These are phyloP conservation scores for Psilocybe subaeruginosa DNA, from an alignment of 768 basidiomycete genomes.

Conservation along the genomic window DNA sequence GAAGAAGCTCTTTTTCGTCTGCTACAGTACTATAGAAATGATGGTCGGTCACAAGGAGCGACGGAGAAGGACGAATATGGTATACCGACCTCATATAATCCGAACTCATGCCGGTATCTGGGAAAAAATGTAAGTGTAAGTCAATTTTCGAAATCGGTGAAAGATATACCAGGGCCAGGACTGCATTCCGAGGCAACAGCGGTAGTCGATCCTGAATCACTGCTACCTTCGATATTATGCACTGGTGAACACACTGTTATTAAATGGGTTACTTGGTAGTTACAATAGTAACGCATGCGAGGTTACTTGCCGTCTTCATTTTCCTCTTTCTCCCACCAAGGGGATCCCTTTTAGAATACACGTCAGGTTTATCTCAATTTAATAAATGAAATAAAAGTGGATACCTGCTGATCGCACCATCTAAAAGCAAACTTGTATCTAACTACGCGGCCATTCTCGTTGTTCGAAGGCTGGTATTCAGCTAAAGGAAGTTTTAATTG, in stretches of 20 bases:
- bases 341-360: conserved; percentile 36
- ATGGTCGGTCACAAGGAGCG: too few relatives aligned
- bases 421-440: conserved; percentile 85
- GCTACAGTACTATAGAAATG: too few relatives aligned
- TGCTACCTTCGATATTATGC: neutral
- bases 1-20: too few relatives aligned
- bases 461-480: conserved; percentile 59
- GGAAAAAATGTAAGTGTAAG: neutral
- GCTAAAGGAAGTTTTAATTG: conserved; percentile 37
- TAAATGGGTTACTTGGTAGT: too few relatives aligned
- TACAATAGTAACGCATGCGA: too few relatives aligned
- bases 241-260: too few relatives aligned
- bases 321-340: conserved; percentile 42
- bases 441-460: conserved; percentile 56
- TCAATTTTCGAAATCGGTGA: neutral
- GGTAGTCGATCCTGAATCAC: neutral
- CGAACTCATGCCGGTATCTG: too few relatives aligned
- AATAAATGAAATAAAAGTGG: neutral
- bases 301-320: neutral
- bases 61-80: too few relatives aligned
- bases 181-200: neutral
- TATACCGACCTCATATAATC: too few relatives aligned
- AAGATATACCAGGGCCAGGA: neutral
- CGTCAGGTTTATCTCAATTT: neutral
- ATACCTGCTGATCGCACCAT: conserved; percentile 76